Percentiles rank a stretch among this genome's conserved stretches.
Conservation (phyloP, 495 filamentous ascomycete genomes). For the Aspergillus saccharolyticus region DNA sequence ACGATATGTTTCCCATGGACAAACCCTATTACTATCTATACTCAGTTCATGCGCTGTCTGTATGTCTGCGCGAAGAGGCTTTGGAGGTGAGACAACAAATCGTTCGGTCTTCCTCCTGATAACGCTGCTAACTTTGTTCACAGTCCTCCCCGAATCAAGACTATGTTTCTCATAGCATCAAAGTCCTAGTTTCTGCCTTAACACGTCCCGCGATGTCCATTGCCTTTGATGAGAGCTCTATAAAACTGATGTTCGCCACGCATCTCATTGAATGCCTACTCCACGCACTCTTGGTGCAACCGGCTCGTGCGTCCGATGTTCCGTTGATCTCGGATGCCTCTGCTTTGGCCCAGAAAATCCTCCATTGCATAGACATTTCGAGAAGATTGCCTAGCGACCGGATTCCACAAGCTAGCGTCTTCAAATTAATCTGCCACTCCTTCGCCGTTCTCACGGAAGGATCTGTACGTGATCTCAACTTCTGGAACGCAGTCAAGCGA, state of each 20-base stretch:
- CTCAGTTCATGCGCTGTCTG: constrained; percentile 59
- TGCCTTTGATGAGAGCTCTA: constrained; percentile 13
- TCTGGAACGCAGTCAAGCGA: constrained; percentile 56
- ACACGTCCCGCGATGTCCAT: constrained; percentile 31
- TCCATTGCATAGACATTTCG: constrained; percentile 29
- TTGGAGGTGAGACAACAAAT: constrained; percentile 28
- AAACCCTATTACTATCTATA: constrained; percentile 74
- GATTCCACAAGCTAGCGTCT: constrained; percentile 13
- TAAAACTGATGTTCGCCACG: constrained; percentile 27
- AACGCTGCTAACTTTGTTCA: constrained; percentile 6
- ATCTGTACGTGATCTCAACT: constrained; percentile 50
- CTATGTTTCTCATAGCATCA: constrained; percentile 44
- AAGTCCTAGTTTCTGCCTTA: constrained; percentile 36
- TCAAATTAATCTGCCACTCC: constrained; percentile 45
- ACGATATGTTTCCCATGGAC: constrained; percentile 59
- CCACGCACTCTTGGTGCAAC: constrained; percentile 23
- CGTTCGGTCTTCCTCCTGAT: background rate
- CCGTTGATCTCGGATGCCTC: constrained; percentile 18
- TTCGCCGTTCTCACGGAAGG: constrained; percentile 63
- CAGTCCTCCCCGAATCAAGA: constrained; percentile 30
- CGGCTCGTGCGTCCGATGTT: constrained; percentile 7
- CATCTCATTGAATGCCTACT: constrained; percentile 37
- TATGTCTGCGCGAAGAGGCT: constrained; percentile 43
- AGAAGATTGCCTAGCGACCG: constrained; percentile 10
- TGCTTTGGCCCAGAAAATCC: constrained; percentile 26